Evolutionary conservation across 2,329 filamentous ascomycete species (phyloP), one percentile per base, ranked within the genome.

Genomic region (Ascocoryne sarcoides): DNA sequence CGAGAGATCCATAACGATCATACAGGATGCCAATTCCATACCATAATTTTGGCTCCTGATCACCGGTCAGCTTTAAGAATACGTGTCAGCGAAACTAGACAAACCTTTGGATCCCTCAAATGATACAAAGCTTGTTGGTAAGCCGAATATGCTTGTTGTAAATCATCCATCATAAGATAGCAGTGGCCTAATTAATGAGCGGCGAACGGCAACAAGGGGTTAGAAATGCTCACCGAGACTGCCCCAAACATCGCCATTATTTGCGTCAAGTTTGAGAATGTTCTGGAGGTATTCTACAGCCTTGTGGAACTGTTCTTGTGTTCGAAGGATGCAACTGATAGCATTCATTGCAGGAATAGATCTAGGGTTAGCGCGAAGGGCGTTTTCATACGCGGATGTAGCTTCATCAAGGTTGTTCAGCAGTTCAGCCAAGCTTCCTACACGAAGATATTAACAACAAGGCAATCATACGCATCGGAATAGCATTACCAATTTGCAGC

Each of bases 21-120:
- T 98, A 98, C 1, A 98, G 69, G 33, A 98, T 98, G 29, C 92
- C 92, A 32, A 98, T 98, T 28, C 92, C 92, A 58, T 98, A 98
- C 92, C 92, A 98, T 9, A 98, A 73, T 65, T 95, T 95, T 3
- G 92, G 92, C 57, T 98, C 92, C 83, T 89, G 52, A 35, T 32
- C 15, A 32, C 37, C 26, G 43, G 33, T 39, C 41, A 57, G 37
- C 48, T 36, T 31, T 9, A 23, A 26, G 28, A 37, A 18, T 7
- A 18, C 4, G 21, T 8, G 8, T 10, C 33, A 7, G 23, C 35
- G 23, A 10, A 10, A 17, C 31, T 17, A 12, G 15, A 43, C 45
- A 17, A 65, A 90, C 86, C 76, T 95, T 96, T 1, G 90, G 89
- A 60, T 95, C 90, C 36, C 83, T 79, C 30, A 98, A 70, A 62